These are phyloP conservation scores for Melaleuca alternifolia DNA, from an alignment of 345 rosid genomes.

Conservation along the genomic window DNA sequence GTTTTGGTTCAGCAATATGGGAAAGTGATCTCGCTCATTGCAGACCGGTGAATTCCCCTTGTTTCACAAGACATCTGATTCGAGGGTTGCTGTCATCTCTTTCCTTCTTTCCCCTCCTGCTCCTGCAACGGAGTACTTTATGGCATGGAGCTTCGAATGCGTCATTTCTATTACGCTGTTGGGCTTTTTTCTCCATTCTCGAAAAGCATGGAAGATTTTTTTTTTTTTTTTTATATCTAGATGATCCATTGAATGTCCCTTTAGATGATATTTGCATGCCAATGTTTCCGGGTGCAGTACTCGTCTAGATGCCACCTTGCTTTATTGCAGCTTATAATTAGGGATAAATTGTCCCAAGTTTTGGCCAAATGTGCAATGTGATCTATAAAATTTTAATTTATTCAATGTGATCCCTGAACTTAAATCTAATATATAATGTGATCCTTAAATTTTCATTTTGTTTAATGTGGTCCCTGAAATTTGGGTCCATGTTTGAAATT, in stretches of 20 bases:
- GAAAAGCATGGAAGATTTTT: neutral
- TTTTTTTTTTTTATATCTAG: no score
- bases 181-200: neutral
- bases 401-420: no score
- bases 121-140: neutral
- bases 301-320: neutral
- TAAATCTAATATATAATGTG: no score
- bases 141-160: neutral
- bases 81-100: neutral
- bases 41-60: neutral
- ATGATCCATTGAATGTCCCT: accelerated
- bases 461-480: no score
- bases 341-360: no score
- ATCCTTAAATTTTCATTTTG: no score
- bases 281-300: neutral
- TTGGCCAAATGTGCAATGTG: no score
- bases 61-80: neutral
- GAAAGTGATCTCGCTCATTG: neutral
- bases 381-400: no score
- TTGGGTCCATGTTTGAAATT: no score
- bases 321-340: no score
- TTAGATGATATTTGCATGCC: neutral
- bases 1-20: neutral
- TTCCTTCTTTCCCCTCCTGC: neutral
- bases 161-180: neutral